A percentile compares a stretch with the other conserved stretches of the same genome.
Conservation (phyloP, 345 rosid genomes). For the Rubroshorea leprosula region DNA sequence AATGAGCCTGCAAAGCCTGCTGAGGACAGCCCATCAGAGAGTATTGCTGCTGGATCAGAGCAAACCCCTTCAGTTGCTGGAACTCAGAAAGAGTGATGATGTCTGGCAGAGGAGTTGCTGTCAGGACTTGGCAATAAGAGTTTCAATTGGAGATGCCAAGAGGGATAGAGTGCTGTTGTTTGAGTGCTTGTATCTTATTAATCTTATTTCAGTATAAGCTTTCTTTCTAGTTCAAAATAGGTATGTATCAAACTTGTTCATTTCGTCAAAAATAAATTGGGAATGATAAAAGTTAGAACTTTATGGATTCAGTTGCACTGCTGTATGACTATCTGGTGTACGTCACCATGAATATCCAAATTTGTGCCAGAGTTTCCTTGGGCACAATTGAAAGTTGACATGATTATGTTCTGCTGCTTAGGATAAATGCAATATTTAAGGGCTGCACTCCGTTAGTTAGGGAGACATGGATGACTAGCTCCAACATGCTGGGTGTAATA, state of each 20-base stretch:
- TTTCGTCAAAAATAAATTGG: slow-evolving; percentile 12
- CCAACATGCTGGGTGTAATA: too few species aligned
- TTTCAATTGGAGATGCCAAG: background rate
- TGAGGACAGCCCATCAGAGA: slow-evolving; percentile 39
- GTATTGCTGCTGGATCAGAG: slow-evolving; percentile 9
- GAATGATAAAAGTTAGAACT: slow-evolving; percentile 4
- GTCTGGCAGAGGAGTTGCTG: too few species aligned
- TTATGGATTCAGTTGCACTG: too few species aligned
- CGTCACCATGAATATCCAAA: too few species aligned
- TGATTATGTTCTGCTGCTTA: too few species aligned
- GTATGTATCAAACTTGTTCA: slow-evolving; percentile 6
- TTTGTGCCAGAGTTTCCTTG: too few species aligned
- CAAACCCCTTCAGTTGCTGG: slow-evolving; percentile 25
- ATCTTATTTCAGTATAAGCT: slow-evolving; percentile 1
- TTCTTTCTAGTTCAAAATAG: slow-evolving; percentile 10
- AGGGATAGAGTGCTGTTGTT: background rate
- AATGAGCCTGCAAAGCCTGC: slow-evolving; percentile 33
- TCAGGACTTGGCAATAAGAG: background rate
- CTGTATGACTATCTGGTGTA: too few species aligned
- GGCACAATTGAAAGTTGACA: too few species aligned
- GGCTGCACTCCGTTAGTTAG: too few species aligned
- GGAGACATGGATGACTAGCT: too few species aligned
- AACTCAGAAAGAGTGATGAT: slow-evolving; percentile 18
- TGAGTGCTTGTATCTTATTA: slow-evolving; percentile 10
- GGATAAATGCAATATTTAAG: too few species aligned